Base-by-base conservation (phyloP, 2,329 filamentous ascomycete species). In the Cryphonectria carpinicola region DNA sequence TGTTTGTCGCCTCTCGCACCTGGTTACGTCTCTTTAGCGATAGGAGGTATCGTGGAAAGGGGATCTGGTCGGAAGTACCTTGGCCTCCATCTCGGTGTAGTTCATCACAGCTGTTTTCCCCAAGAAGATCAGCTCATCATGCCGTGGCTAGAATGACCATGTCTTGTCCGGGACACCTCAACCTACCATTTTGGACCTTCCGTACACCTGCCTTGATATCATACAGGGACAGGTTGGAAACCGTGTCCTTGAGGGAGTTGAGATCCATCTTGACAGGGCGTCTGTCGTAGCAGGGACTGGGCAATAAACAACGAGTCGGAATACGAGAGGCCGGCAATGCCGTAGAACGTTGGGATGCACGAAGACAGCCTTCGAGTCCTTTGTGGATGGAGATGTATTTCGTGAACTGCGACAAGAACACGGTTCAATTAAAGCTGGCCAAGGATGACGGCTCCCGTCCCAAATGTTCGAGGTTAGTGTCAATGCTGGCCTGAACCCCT, bases 1-100 rank as follows among this genome's bases (percentile, higher is more conserved):
- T 98, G 84, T 99, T 99, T 52, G 96, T 99, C 41, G 96, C 96
- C 86, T 99, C 96, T 82, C 96, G 92, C 75, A 98, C 94, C 92
- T 96, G 76, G 35, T 49, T 11, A n/a, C 32, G 11, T 37, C 39
- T 32, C 32, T 56, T 74, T 39, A 68, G 66, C 70, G 62, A 75
- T 79, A 69, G 28, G 63, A 41, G 46, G 43, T 66, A 60, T 63
- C 72, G 68, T 28, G 32, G 54, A 68, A n/a, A 41, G 41, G 66
- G 58, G 41, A 37, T 13, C 28, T 41, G 10, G n/a, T 32, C 66
- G 43, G 22, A 25, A 56, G 62, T 74, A 89, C 87, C 86, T 90
- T 90, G 61, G 88, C 81, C 83, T 97, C 93, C 93, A 96, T 95
- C 80, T 98, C 95, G 58, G 95, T 97, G 82, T 95, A 97, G 84